A percentile compares a stretch with the other conserved stretches of the same genome.
phyloP scores from a whole-genome alignment of 2,329 filamentous ascomycete species.

The Monosporascus ibericus region DNA sequence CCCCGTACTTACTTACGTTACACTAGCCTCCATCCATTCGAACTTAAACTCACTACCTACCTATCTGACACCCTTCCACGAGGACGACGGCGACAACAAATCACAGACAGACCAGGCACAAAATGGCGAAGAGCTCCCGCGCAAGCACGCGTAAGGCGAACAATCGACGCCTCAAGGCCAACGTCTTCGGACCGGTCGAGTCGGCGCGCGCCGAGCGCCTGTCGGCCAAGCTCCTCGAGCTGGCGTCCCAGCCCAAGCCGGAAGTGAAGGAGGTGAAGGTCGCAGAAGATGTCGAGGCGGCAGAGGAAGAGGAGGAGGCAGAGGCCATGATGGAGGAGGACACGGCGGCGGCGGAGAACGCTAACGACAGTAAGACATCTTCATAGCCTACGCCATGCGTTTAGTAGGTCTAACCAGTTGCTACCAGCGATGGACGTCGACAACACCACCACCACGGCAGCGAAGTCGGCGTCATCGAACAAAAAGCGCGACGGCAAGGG shows the following conservation, averaged over 20 bases:
- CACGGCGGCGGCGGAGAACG: conserved; percentile 22
- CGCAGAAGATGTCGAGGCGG: conserved; percentile 28
- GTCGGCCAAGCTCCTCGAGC: conserved; percentile 76
- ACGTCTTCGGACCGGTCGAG: conserved; percentile 80
- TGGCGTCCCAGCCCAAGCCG: conserved; percentile 73
- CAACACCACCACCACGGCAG: conserved; percentile 19
- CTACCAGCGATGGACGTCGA: conserved; percentile 53
- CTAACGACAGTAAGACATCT: conserved; percentile 24
- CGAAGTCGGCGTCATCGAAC: conserved; percentile 25
- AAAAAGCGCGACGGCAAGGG: conserved; percentile 36
- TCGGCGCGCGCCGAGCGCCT: conserved; percentile 74
- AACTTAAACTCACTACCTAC: background rate
- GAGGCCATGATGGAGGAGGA: conserved; percentile 16
- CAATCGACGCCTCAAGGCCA: conserved; percentile 70
- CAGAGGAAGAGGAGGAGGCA: conserved; percentile 1
- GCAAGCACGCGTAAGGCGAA: conserved; percentile 78
- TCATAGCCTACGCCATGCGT: conserved; percentile 11
- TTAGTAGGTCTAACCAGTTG: conserved; percentile 7
- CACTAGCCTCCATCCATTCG: no score
- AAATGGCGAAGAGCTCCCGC: conserved; percentile 83
- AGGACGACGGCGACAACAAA: background rate
- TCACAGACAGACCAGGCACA: conserved; percentile 1
- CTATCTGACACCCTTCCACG: background rate
- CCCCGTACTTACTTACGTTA: no score
- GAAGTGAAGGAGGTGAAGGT: conserved; percentile 42